Evolutionary conservation across 306 rosid genomes (phyloP), one percentile per base, ranked within the genome.

Genomic region (Styphnolobium japonicum): DNA sequence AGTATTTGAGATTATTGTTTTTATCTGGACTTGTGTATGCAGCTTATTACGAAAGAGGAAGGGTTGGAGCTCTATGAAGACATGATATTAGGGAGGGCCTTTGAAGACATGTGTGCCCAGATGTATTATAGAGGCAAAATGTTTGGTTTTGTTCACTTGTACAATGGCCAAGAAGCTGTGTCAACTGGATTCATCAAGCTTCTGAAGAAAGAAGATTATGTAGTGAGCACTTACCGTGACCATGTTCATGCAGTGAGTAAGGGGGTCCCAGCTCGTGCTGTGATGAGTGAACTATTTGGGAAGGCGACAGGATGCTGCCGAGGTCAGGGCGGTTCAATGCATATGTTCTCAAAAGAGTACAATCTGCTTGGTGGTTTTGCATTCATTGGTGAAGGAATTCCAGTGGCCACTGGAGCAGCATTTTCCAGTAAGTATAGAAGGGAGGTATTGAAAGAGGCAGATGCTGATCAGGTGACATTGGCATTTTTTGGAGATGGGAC

Each of bases 321-420:
- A 1, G 99, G 99, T 72, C 99, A 96, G 80, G 99, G 99, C 4
- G 99, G 99, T 85, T 96, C 99, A 0, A 96, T 96, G 99, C 99
- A 96, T 77, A 96, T 96, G 99, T 96, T 96, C 91, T 96, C 99
- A 0, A 96, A 90, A 80, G 98, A 89, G 82, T 87, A 91, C 85
- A 93, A 93, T 64, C 3, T 96, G 86, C 82, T 96, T 4, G 99
- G 99, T 9, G 99, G 99, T 21, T 96, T 96, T 57, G 99, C 99
- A 3, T 96, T 96, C 88, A 96, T 96, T 22, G 99, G 99, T 48
- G 99, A 96, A 88, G 99, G 99, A 48, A 93, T 96, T 74, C 99
- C 99, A 1, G 90, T 96, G 69, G 99, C 99, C 15, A 91, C 98
- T 0, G 99, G 99, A 56, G 96, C 99, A 12, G 98, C 99, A 11